Base-by-base conservation (phyloP, 2,329 filamentous ascomycete species). In the Seiridium cupressi region DNA sequence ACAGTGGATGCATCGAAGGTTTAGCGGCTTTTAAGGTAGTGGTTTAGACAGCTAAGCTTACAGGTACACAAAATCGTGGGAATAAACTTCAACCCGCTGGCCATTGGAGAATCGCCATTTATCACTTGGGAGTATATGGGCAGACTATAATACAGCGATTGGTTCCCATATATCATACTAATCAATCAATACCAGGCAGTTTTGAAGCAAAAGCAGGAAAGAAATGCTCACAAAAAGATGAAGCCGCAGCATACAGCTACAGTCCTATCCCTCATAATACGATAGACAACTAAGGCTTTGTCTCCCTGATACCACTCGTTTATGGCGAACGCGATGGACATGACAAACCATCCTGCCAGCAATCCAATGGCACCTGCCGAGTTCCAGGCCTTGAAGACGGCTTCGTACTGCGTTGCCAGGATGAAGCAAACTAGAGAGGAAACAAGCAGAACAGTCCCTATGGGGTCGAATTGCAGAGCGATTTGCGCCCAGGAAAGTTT, bases 81-180 rank as follows among this genome's bases (percentile, higher is more conserved):
- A 10, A 80, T 71, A 8, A 76, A 67, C 32, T 73, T 66, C 56
- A 79, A 75, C 1, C 79, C 79, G 2, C 74, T 73, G 35, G 74
- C 67, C 5, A 74, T 70, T 2, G 79, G 75, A 1, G 70, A 71
- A 4, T 72, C 66, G 34, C 68, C 69, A 48, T 74, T 66, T 42
- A 78, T 74, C 18, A 73, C 75, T 59, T 82, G 79, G 67, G 81
- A 83, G 75, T 80, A 84, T 44, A 81, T 72, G 13, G 81, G 79
- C 3, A 83, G 67, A 62, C 76, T 80, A 66, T 79, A 79, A 3
- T 74, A 67, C 38, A 63, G 35, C 8, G 61, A 31, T 31, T 32
- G 31, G 4, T 53, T 36, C 2, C 49, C 49, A 53, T 3, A 53
- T 3, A 53, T 53, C 49, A 53, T 53, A 3, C 49, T 53, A 35